These are phyloP conservation scores for Elaeis oleifera DNA, from an alignment of 202 grass and related monocot genomes.

Conservation along the genomic window DNA sequence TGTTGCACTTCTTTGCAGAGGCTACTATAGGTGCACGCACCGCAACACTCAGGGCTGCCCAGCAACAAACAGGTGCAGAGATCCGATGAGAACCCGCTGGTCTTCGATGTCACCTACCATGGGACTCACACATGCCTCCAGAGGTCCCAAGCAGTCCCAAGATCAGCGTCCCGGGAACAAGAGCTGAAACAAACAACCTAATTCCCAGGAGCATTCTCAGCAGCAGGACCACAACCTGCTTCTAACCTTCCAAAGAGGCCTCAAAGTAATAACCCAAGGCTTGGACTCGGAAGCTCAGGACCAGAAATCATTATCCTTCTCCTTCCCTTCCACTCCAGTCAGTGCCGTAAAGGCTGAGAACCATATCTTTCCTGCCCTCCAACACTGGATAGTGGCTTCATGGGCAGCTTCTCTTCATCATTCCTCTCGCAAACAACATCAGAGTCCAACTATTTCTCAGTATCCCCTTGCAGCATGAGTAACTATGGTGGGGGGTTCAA, in stretches of 20 bases:
- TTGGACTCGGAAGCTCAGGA: not conserved
- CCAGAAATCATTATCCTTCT: conserved; percentile 2
- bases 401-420: conserved; percentile 23
- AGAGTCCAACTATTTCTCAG: conserved; percentile 36
- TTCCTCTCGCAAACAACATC: conserved; percentile 23
- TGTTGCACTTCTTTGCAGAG: conserved; percentile 24
- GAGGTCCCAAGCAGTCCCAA: not conserved
- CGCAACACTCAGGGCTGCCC: conserved; percentile 42
- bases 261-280: not conserved
- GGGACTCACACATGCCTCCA: conserved; percentile 55
- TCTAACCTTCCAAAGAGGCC: conserved; percentile 7
- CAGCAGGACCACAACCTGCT: not conserved
- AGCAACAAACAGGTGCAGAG: conserved; percentile 89
- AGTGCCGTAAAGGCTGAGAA: not conserved
- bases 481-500: conserved; percentile 13
- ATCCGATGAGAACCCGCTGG: conserved; percentile 40
- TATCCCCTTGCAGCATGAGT: conserved; percentile 7
- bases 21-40: conserved; percentile 92
- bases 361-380: conserved; percentile 4
- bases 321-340: not conserved
- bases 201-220: not conserved
- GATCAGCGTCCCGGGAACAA: no score
- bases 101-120: conserved; percentile 67
- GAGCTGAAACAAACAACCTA: no score
- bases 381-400: not conserved